Evolutionary conservation across 2,329 filamentous ascomycete species (phyloP).

Genomic region (Pyrenophora graminea): DNA sequence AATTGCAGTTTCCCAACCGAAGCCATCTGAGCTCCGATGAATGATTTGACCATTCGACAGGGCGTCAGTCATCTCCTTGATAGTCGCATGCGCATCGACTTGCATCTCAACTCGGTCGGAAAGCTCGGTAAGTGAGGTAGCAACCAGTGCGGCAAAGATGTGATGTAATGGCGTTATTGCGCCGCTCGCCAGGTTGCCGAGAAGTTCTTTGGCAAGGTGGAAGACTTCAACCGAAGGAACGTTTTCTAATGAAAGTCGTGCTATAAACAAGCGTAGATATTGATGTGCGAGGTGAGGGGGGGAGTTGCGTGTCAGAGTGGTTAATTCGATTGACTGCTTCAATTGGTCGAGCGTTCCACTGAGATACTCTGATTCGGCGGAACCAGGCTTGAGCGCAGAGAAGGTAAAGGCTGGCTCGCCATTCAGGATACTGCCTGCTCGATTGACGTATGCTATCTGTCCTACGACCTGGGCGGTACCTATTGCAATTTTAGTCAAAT

Average conservation of each 20-base stretch:
- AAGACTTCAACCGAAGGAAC: slow-evolving; percentile 33
- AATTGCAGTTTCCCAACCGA: slow-evolving; percentile 44
- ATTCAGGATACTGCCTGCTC: slow-evolving; percentile 36
- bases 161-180: slow-evolving; percentile 43
- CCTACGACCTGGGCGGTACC: slow-evolving; percentile 41
- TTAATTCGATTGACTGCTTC: slow-evolving; percentile 39
- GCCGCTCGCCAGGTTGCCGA: slow-evolving; percentile 31
- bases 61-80: slow-evolving; percentile 45
- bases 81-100: slow-evolving; percentile 40
- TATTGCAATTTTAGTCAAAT: slow-evolving; percentile 14
- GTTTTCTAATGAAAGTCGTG: slow-evolving; percentile 32
- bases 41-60: slow-evolving; percentile 40
- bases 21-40: slow-evolving; percentile 33
- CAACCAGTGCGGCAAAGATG: slow-evolving; percentile 43
- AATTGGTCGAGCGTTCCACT: slow-evolving; percentile 38
- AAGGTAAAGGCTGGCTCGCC: slow-evolving; percentile 38
- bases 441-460: slow-evolving; percentile 35
- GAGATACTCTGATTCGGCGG: slow-evolving; percentile 34
- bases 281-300: slow-evolving; percentile 43
- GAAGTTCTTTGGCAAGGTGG: slow-evolving; percentile 34
- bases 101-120: slow-evolving; percentile 43
- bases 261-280: slow-evolving; percentile 43
- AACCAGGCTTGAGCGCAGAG: slow-evolving; percentile 28
- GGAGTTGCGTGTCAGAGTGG: slow-evolving; percentile 32
- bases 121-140: slow-evolving; percentile 41